phyloP scores from a whole-genome alignment of 208 protist species.

The Acanthamoeba lenticulata region DNA sequence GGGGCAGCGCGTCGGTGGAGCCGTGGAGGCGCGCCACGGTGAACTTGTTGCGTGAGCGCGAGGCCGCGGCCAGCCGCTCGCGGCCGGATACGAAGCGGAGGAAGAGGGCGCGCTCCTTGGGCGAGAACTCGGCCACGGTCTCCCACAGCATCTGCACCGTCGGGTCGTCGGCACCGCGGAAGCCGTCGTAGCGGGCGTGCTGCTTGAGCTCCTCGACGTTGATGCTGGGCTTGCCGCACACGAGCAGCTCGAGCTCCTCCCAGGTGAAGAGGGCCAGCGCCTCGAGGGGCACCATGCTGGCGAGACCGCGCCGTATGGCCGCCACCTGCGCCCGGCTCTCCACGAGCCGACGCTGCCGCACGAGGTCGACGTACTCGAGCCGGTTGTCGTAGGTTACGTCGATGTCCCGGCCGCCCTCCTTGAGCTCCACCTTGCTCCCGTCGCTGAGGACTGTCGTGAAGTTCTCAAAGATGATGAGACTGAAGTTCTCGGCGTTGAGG shows the following conservation, averaged over 20 bases:
- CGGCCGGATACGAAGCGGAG: constrained; percentile 66
- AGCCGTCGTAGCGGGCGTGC: constrained; percentile 61
- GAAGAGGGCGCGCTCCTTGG: constrained; percentile 65
- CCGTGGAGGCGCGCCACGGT: constrained; percentile 53
- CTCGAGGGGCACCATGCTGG: constrained; percentile 69
- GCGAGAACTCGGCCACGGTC: constrained; percentile 51
- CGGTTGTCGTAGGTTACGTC: constrained; percentile 69
- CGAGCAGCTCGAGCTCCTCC: constrained; percentile 75
- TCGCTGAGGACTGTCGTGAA: constrained; percentile 64
- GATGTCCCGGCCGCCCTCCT: constrained; percentile 33
- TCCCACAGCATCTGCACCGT: constrained; percentile 57
- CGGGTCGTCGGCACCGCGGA: constrained; percentile 3
- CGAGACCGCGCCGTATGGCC: constrained; percentile 66
- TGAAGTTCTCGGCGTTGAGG: constrained; percentile 64
- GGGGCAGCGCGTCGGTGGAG: constrained; percentile 18
- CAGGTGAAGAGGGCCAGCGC: constrained; percentile 75
- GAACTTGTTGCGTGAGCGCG: neutral
- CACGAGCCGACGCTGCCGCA: constrained; percentile 17
- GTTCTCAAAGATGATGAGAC: constrained; percentile 61
- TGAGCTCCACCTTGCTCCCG: constrained; percentile 69
- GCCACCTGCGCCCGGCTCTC: constrained; percentile 66
- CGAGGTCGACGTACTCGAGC: constrained; percentile 68
- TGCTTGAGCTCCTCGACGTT: constrained; percentile 69
- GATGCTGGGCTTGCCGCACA: constrained; percentile 77
- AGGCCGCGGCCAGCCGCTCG: constrained; percentile 20